phyloP scores from a whole-genome alignment of 257 asterid species.

The Solanum chiquidenum region DNA sequence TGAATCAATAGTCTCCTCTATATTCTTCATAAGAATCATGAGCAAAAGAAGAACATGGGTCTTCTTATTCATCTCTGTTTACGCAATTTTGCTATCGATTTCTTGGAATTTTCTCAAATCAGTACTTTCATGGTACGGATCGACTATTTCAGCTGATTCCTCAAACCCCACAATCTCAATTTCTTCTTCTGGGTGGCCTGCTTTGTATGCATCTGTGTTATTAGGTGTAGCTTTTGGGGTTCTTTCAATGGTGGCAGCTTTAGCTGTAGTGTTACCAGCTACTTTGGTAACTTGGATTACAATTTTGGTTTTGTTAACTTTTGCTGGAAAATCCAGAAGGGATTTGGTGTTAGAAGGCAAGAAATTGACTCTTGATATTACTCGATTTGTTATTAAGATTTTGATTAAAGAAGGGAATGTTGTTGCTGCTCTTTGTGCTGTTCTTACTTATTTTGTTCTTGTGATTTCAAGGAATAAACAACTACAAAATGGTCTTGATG shows the following conservation, averaged over 20 bases:
- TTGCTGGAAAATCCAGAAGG: slow-evolving; percentile 71
- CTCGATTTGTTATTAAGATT: slow-evolving; percentile 50
- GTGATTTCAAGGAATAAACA: slow-evolving; percentile 16
- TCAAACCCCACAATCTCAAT: background rate
- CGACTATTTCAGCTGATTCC: slow-evolving; percentile 16
- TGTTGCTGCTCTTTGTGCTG: slow-evolving; percentile 78
- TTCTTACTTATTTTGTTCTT: slow-evolving; percentile 65
- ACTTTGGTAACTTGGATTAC: slow-evolving; percentile 84
- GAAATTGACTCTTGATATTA: slow-evolving; percentile 77
- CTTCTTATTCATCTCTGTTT: slow-evolving; percentile 52
- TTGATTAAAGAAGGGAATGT: slow-evolving; percentile 81
- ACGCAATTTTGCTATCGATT: slow-evolving; percentile 51
- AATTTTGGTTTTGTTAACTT: slow-evolving; percentile 63
- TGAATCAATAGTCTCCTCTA: background rate
- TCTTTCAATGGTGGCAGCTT: slow-evolving; percentile 73
- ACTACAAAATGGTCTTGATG: background rate
- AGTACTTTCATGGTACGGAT: slow-evolving; percentile 49
- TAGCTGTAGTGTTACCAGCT: slow-evolving; percentile 86
- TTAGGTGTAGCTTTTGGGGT: slow-evolving; percentile 69
- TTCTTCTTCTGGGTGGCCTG: slow-evolving; percentile 36
- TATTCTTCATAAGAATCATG: slow-evolving; percentile 36
- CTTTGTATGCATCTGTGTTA: slow-evolving; percentile 54
- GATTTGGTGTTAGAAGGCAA: slow-evolving; percentile 61
- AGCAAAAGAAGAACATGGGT: slow-evolving; percentile 82
- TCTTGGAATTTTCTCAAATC: slow-evolving; percentile 75